Evolutionary conservation across 1,284 basidiomycete genomes (phyloP), one percentile per base, ranked within the genome.

Genomic region (Cystobasidiaceae sp.): DNA sequence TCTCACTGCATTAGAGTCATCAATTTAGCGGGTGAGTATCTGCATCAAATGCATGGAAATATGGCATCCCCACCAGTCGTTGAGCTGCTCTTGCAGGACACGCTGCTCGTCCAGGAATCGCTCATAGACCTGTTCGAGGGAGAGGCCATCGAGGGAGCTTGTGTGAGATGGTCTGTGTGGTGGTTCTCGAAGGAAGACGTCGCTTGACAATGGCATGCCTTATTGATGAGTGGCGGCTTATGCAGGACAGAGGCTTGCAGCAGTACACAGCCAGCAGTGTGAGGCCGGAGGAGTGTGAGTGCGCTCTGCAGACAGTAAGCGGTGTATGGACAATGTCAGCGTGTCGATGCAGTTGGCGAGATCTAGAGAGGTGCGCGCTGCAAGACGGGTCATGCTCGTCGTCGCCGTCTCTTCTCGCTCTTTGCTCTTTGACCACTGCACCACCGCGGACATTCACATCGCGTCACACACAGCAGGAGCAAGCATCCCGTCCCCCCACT

Each of bases 21-120:
- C n/a, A n/a, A n/a, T n/a, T n/a, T n/a, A n/a, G n/a, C n/a, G n/a
- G n/a, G n/a, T n/a, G n/a, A n/a, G n/a, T n/a, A n/a, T n/a, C n/a
- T n/a, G n/a, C n/a, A n/a, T n/a, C n/a, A n/a, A n/a, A n/a, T n/a
- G n/a, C n/a, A n/a, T n/a, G n/a, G n/a, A n/a, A n/a, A n/a, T n/a
- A n/a, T n/a, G n/a, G n/a, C n/a, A n/a, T n/a, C n/a, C 61, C 30
- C 44, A 64, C 61, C 61, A 64, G 33, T 64, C 61, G 34, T 45
- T 56, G 15, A 64, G 52, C 25, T 64, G 61, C 17, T 32, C 23
- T 44, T 64, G 49, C 43, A 64, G 44, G 32, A 56, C 44, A 43
- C 41, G 41, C 51, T 48, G 50, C 23, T 64, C 61, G 13, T 55
- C 13, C 32, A 37, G 30, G 43, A 64, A 64, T 17, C 61, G 51